phyloP scores from a whole-genome alignment of 441 rosid species.

The Euphorbia corollata region DNA sequence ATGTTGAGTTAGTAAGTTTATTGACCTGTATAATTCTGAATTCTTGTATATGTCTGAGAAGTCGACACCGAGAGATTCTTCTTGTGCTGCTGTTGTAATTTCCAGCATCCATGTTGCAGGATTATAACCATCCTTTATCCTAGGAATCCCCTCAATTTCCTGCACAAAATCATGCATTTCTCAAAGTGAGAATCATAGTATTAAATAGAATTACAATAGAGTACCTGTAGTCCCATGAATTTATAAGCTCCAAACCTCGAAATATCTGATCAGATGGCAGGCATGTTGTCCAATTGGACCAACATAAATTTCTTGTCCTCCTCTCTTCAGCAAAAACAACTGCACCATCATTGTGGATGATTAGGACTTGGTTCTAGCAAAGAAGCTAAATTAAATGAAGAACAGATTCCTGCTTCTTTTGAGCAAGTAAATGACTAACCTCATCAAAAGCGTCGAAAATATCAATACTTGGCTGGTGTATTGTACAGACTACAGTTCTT shows the following conservation, averaged over 20 bases:
- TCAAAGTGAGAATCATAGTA: not conserved
- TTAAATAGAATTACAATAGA: not conserved
- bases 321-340: slow-evolving; percentile 49
- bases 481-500: slow-evolving; percentile 62
- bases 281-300: slow-evolving; percentile 60
- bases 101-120: slow-evolving; percentile 78
- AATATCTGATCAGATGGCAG: slow-evolving; percentile 42
- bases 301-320: slow-evolving; percentile 57
- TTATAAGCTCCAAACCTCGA: slow-evolving; percentile 39
- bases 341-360: slow-evolving; percentile 20
- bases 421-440: slow-evolving; percentile 26
- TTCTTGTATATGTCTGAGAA: slow-evolving; percentile 41
- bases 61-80: slow-evolving; percentile 29
- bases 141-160: slow-evolving; percentile 46
- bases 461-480: slow-evolving; percentile 71
- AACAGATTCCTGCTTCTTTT: not conserved
- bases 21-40: slow-evolving; percentile 44
- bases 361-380: slow-evolving; percentile 21
- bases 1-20: not conserved
- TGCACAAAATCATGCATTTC: slow-evolving; percentile 16
- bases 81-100: slow-evolving; percentile 43
- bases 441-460: slow-evolving; percentile 69
- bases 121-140: slow-evolving; percentile 52
- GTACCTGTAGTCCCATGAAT: not conserved
- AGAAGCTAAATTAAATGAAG: not conserved